A percentile compares a stretch with the other conserved stretches of the same genome.
Conservation (phyloP, 345 rosid genomes). For the Firmiana major region DNA sequence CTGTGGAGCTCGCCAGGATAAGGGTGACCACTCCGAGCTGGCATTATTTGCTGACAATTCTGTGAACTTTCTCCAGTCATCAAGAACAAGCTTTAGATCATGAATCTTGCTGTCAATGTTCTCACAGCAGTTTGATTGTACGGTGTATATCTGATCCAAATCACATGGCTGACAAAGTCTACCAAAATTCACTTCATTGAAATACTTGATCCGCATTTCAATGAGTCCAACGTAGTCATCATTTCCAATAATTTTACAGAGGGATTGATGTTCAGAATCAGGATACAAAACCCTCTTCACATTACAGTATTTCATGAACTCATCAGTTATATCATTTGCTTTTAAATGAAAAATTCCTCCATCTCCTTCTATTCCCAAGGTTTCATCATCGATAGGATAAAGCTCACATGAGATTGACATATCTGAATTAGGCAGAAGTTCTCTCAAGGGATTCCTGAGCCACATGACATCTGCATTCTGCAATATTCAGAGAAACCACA, state of each 20-base stretch:
- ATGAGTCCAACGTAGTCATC: background rate
- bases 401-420: conserved; percentile 34
- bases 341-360: conserved; percentile 36
- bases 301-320: conserved; percentile 22
- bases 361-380: conserved; percentile 3
- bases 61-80: conserved; percentile 31
- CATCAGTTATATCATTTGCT: conserved; percentile 13
- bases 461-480: conserved; percentile 61
- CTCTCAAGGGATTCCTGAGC: conserved; percentile 48
- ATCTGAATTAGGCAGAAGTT: background rate
- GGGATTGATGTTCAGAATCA: conserved; percentile 6
- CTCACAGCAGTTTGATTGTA: conserved; percentile 44
- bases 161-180: conserved; percentile 30
- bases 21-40: background rate
- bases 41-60: background rate
- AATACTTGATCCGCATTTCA: background rate
- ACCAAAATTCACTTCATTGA: conserved; percentile 17
- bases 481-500: background rate
- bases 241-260: conserved; percentile 7
- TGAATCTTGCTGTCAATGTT: conserved; percentile 35
- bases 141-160: conserved; percentile 21
- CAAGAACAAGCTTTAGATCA: conserved; percentile 36
- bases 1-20: conserved; percentile 11
- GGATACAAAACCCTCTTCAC: conserved; percentile 25
- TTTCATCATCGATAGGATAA: background rate